These are phyloP conservation scores for Cutaneotrichosporon cavernicola DNA, from an alignment of 1,284 basidiomycete genomes.

Conservation along the genomic window DNA sequence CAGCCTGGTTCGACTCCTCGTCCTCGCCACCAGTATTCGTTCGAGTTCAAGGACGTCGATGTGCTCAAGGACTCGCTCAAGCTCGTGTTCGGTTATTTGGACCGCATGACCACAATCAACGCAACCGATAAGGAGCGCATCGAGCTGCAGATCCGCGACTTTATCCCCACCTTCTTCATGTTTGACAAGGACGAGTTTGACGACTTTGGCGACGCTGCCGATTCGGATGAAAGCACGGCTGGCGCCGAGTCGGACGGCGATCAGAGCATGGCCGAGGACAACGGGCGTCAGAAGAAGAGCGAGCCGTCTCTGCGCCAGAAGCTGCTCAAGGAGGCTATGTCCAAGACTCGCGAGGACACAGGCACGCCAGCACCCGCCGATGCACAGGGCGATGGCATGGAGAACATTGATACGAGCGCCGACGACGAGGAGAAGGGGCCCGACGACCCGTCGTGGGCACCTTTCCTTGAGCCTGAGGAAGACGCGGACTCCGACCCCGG, in stretches of 20 bases:
- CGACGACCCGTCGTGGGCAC: constrained; percentile 54
- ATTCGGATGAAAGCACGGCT: constrained; percentile 64
- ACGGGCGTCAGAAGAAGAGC: constrained; percentile 42
- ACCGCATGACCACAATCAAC: constrained; percentile 75
- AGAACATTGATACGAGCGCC: constrained; percentile 41
- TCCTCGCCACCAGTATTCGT: constrained; percentile 69
- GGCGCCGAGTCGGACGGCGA: constrained; percentile 56
- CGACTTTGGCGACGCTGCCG: constrained; percentile 65
- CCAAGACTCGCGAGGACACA: constrained; percentile 57
- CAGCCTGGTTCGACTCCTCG: constrained; percentile 58
- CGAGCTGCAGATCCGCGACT: constrained; percentile 79
- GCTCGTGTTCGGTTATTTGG: constrained; percentile 85
- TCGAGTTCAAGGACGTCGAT: constrained; percentile 71
- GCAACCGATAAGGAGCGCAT: constrained; percentile 75
- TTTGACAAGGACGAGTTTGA: constrained; percentile 75
- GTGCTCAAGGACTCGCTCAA: constrained; percentile 86
- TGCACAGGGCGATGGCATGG: constrained; percentile 19
- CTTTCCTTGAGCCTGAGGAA: constrained; percentile 26
- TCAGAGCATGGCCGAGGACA: constrained; percentile 52
- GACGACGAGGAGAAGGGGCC: constrained; percentile 50
- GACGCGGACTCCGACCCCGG: constrained; percentile 47
- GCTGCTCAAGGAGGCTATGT: constrained; percentile 66
- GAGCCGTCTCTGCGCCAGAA: constrained; percentile 69
- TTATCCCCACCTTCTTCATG: constrained; percentile 80
- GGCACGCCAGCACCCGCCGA: constrained; percentile 34